Conservation (phyloP, 352 stramenopile genomes). For the Phytopythium delawarense region DNA sequence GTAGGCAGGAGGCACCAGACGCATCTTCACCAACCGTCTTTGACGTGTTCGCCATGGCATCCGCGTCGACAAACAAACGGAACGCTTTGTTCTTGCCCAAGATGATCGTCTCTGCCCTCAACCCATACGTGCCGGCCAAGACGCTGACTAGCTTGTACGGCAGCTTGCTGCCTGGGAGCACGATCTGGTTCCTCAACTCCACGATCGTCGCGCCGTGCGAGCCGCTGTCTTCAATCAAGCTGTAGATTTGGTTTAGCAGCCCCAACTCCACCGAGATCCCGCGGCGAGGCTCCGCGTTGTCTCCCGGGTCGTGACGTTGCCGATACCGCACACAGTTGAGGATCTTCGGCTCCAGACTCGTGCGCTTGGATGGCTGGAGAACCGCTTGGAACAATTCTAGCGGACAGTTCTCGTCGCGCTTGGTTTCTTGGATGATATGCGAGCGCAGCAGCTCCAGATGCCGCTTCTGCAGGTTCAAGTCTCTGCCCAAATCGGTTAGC, state of each 20-base stretch:
- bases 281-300: constrained; percentile 8
- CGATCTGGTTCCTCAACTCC: constrained; percentile 67
- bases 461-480: constrained; percentile 64
- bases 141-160: constrained; percentile 76
- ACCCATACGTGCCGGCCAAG: constrained; percentile 57
- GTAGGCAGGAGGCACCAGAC: neutral
- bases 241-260: constrained; percentile 66
- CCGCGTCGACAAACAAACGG: constrained; percentile 48
- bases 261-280: constrained; percentile 68
- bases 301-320: constrained; percentile 7
- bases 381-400: constrained; percentile 77
- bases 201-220: constrained; percentile 64
- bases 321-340: constrained; percentile 80
- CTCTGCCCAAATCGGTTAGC: constrained; percentile 61
- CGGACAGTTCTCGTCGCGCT: constrained; percentile 48
- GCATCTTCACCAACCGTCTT: neutral
- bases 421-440: constrained; percentile 67
- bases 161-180: constrained; percentile 67
- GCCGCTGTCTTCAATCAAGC: constrained; percentile 63
- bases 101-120: constrained; percentile 75
- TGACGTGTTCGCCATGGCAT: constrained; percentile 1
- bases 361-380: constrained; percentile 49
- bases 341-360: constrained; percentile 61
- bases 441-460: constrained; percentile 60
- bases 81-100: constrained; percentile 83